Evolutionary conservation across 371 early-diverging fungal genomes (phyloP).

Genomic region (Actinomucor elegans): DNA sequence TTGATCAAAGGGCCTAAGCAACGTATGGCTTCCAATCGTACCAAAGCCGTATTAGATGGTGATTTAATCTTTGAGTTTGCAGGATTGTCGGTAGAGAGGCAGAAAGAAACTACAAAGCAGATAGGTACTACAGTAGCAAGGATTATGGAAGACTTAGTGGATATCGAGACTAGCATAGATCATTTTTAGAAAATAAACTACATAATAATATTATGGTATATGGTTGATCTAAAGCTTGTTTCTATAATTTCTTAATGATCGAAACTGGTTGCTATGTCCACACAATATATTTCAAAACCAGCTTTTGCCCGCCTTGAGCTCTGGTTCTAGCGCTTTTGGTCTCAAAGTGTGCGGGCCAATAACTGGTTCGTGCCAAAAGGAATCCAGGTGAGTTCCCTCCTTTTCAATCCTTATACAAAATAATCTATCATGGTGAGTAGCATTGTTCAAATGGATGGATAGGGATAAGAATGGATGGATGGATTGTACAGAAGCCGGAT

Average conservation of each 20-base stretch:
- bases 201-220: no score
- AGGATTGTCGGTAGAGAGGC: constrained; percentile 66
- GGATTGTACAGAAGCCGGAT: constrained; percentile 5
- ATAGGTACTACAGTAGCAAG: constrained; percentile 84
- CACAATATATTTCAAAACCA: not conserved
- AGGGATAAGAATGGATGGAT: constrained; percentile 7
- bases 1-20: constrained; percentile 58
- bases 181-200: constrained; percentile 81
- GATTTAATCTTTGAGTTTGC: constrained; percentile 78
- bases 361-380: not conserved
- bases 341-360: not conserved
- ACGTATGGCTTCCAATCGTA: constrained; percentile 65
- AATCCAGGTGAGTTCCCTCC: constrained; percentile 2
- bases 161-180: constrained; percentile 66
- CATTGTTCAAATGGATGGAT: not conserved
- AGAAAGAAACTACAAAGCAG: constrained; percentile 84
- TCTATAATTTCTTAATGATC: no score
- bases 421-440: constrained; percentile 18
- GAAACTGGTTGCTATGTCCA: no score
- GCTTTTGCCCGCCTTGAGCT: no score
- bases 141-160: constrained; percentile 83
- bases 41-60: constrained; percentile 81
- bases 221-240: no score
- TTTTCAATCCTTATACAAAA: constrained; percentile 16
- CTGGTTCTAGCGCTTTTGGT: no score